Conservation (phyloP, 176 grass and related monocot species). For the Chloris gayana region DNA sequence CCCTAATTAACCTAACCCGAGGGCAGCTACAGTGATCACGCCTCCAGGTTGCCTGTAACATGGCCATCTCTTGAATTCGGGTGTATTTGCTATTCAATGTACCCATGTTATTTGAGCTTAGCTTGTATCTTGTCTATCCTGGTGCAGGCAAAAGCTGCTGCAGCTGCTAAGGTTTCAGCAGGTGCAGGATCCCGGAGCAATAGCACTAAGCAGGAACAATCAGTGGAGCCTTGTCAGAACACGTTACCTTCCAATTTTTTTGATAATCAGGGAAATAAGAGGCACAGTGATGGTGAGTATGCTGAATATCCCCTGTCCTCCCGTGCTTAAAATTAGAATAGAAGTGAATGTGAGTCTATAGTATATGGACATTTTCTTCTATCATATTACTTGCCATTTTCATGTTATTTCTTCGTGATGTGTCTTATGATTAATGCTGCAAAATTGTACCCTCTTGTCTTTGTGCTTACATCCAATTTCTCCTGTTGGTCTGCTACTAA, state of each 20-base stretch:
- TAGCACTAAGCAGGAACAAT: constrained; percentile 52
- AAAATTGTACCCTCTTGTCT: constrained; percentile 5
- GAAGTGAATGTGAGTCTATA: not conserved
- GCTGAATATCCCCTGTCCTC: not conserved
- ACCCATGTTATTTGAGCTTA: not conserved
- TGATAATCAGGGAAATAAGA: constrained; percentile 74
- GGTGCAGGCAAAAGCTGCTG: constrained; percentile 67
- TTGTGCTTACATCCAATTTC: constrained; percentile 16
- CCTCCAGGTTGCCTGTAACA: too few species aligned
- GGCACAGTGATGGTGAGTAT: constrained; percentile 65
- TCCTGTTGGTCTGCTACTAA: not conserved
- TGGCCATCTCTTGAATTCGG: not conserved
- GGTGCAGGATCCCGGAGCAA: constrained; percentile 49
- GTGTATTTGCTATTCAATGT: constrained; percentile 5
- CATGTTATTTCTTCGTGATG: constrained; percentile 1
- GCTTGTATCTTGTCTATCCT: constrained; percentile 22
- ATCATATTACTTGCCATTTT: constrained; percentile 9
- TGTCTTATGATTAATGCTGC: not conserved
- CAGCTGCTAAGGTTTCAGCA: constrained; percentile 50
- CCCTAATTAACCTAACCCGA: too few species aligned
- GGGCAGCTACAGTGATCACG: too few species aligned
- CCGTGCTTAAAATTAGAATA: not conserved
- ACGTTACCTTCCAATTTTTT: constrained; percentile 78
- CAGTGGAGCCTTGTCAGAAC: constrained; percentile 60
- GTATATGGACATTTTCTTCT: constrained; percentile 24